Evolutionary conservation across 305 asterid species (phyloP).

Genomic region (Fraxinus angustifolia): DNA sequence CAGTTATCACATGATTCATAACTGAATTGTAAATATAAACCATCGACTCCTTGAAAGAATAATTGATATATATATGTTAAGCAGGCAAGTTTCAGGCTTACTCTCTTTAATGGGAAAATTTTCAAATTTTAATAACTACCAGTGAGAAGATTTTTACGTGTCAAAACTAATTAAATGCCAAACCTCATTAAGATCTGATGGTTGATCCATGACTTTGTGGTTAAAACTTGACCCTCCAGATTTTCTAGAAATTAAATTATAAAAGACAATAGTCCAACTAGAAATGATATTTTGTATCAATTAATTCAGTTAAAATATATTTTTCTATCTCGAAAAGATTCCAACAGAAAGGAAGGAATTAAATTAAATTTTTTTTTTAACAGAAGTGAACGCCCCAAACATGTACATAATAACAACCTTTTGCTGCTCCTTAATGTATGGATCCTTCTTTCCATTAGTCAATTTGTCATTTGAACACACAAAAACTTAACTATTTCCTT

Average conservation of each 20-base stretch:
- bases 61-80: not conserved
- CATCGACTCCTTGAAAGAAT: not conserved
- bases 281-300: not conserved
- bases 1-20: not conserved
- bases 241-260: not conserved
- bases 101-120: not conserved
- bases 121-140: not conserved
- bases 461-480: not conserved
- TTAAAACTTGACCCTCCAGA: not conserved
- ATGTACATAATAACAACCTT: not conserved
- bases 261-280: not conserved
- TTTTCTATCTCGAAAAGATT: not conserved
- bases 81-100: not conserved
- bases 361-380: not conserved
- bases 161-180: not conserved
- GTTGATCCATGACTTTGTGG: conserved; percentile 6
- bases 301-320: not conserved
- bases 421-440: not conserved
- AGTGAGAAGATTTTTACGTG: not conserved
- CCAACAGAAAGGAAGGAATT: not conserved
- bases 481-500: not conserved
- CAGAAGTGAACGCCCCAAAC: not conserved
- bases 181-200: not conserved
- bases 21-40: not conserved
- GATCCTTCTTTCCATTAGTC: not conserved